Evolutionary conservation across 2,329 filamentous ascomycete genomes (phyloP), one percentile per base, ranked within the genome.

Genomic region (Basipetospora sp.): DNA sequence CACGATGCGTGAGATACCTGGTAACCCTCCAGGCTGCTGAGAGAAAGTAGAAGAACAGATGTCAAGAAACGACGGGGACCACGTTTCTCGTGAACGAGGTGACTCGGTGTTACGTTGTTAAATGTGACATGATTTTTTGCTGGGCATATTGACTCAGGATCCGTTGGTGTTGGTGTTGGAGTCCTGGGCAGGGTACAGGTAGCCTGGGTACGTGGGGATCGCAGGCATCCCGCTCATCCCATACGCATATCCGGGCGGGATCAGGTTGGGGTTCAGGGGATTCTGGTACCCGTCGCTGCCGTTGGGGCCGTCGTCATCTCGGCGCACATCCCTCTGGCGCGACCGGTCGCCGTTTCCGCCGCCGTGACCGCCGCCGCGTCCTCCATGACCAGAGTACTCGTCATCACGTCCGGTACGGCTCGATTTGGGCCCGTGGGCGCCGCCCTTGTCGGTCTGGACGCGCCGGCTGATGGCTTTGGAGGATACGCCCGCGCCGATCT

Each of bases 401-500:
- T 40, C 32, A 5, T 40, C 38, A 8, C 28, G 31, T 16, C 32
- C 16, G 14, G 16, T 59, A 14, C 66, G 60, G n/a, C 67, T 71
- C 2, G 73, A 78, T 49, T 76, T 77, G 36, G 74, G 74, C 3
- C 75, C 74, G 49, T 76, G 71, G 47, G 66, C 66, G 26, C 75
- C 75, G 38, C 74, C 71, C 50, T 74, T 73, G 52, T 80, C 75
- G 6, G 74, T 80, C 56, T 77, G 72, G 71, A 79, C 78, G 26
- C 76, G 71, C 14, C 75, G 66, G 47, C 72, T 77, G 43, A 80
- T 79, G 28, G 75, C 85, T 65, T 98, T 98, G 31, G 86, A 94
- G 14, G 87, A 94, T 11, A 98, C 92, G 40, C 90, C 90, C 14
- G 88, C 87, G 38, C 90, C 90, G 41, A 98, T 98, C 59, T 98